Evolutionary conservation across 2,329 filamentous ascomycete genomes (phyloP).

Genomic region (Amylocarpus encephaloides): DNA sequence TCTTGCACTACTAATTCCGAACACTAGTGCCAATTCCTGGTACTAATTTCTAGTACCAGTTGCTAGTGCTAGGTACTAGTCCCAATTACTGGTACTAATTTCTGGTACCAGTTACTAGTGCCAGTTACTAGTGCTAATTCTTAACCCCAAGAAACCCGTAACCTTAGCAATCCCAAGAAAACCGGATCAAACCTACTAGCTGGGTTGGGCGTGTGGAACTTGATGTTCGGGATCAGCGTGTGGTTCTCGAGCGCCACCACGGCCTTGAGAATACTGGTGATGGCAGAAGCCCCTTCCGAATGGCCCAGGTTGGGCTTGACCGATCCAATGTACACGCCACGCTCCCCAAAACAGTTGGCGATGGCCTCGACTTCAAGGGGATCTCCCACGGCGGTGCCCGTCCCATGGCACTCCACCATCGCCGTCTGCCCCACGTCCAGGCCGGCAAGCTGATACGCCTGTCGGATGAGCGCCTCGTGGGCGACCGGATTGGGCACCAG

Average conservation of each 20-base stretch:
- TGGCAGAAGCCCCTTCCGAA: constrained; percentile 23
- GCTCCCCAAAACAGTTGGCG: constrained; percentile 1
- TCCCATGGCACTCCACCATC: constrained; percentile 44
- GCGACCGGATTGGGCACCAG: constrained; percentile 22
- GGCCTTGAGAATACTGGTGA: constrained; percentile 27
- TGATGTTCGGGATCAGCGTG: constrained; percentile 26
- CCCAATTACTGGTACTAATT: too few species aligned
- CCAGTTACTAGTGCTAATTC: too few species aligned
- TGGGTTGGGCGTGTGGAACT: constrained; percentile 32
- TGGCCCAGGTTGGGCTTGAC: constrained; percentile 26
- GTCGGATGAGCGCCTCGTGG: constrained; percentile 39
- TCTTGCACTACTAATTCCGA: too few species aligned
- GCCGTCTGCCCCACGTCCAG: constrained; percentile 33
- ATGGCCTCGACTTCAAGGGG: constrained; percentile 40
- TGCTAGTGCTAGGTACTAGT: too few species aligned
- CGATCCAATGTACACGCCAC: constrained; percentile 8
- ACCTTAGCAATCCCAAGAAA: too few species aligned
- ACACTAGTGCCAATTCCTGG: too few species aligned
- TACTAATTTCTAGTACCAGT: too few species aligned
- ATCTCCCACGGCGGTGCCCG: constrained; percentile 36
- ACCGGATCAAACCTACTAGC: constrained; percentile 18
- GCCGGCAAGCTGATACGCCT: constrained; percentile 39
- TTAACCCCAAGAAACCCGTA: too few species aligned
- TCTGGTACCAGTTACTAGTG: too few species aligned
- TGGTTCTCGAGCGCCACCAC: constrained; percentile 23